phyloP scores from a whole-genome alignment of 331 rosid genomes.

The Cydonia oblonga region DNA sequence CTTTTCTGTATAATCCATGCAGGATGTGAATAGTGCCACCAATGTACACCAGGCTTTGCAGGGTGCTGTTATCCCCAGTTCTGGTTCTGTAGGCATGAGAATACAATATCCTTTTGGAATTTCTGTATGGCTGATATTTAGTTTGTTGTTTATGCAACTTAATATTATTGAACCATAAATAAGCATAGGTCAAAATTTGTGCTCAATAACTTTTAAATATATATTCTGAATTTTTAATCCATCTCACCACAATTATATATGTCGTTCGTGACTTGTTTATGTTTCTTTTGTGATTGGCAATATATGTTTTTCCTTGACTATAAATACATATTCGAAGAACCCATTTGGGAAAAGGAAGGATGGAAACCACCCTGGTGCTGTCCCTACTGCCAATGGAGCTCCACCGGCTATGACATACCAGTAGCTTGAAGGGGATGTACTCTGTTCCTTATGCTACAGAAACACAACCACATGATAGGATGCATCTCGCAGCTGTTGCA shows the following conservation, averaged over 20 bases:
- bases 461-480: slow-evolving; percentile 69
- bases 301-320: slow-evolving; percentile 51
- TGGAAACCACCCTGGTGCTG: slow-evolving; percentile 30
- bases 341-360: slow-evolving; percentile 97
- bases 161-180: not conserved
- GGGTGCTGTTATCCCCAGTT: slow-evolving; percentile 98
- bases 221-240: not conserved
- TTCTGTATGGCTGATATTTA: slow-evolving; percentile 3
- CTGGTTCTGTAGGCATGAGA: slow-evolving; percentile 99
- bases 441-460: slow-evolving; percentile 76
- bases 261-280: not conserved
- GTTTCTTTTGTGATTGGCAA: not conserved
- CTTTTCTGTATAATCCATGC: slow-evolving; percentile 23
- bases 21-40: slow-evolving; percentile 89
- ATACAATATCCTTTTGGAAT: slow-evolving; percentile 87
- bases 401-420: slow-evolving; percentile 71
- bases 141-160: not conserved
- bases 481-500: slow-evolving; percentile 98
- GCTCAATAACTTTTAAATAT: not conserved
- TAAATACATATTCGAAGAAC: slow-evolving; percentile 74
- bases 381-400: slow-evolving; percentile 58
- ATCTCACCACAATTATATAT: too few relatives aligned
- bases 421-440: slow-evolving; percentile 98
- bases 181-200: not conserved
- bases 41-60: slow-evolving; percentile 82